These are phyloP conservation scores for Colletotrichum tamarilloi DNA, from an alignment of 2,329 filamentous ascomycete genomes.

Conservation along the genomic window DNA sequence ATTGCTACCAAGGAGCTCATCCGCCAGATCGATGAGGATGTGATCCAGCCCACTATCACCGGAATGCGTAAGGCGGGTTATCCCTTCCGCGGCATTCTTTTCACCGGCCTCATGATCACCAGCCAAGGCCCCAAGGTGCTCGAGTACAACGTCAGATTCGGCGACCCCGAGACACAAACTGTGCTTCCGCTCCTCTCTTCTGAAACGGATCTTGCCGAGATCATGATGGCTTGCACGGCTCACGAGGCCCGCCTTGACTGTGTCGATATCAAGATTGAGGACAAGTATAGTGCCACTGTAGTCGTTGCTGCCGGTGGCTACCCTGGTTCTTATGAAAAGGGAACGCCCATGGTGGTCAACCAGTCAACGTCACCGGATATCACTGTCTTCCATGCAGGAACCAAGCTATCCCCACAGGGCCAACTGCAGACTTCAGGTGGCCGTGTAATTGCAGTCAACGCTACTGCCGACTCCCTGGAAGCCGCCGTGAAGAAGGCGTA, in stretches of 20 bases:
- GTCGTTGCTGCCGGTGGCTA: constrained; percentile 89
- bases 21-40: constrained; percentile 66
- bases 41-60: constrained; percentile 67
- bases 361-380: constrained; percentile 55
- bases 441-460: constrained; percentile 85
- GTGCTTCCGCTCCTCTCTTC: constrained; percentile 78
- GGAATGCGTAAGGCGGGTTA: constrained; percentile 81
- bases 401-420: constrained; percentile 63
- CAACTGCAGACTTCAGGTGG: constrained; percentile 80
- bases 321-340: constrained; percentile 81
- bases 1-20: constrained; percentile 64
- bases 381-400: constrained; percentile 89
- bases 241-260: constrained; percentile 73
- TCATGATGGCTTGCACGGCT: constrained; percentile 82
- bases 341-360: constrained; percentile 62
- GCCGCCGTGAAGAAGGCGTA: constrained; percentile 85
- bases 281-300: constrained; percentile 81
- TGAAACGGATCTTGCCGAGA: constrained; percentile 83
- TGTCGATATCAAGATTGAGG: constrained; percentile 70
- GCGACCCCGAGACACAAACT: constrained; percentile 89
- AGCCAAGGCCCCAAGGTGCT: constrained; percentile 79
- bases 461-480: constrained; percentile 73
- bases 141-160: constrained; percentile 92
- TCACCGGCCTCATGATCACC: constrained; percentile 89
- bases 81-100: constrained; percentile 76